These are phyloP conservation scores for Globisporangium acanthophoron DNA, from an alignment of 352 stramenopile genomes.

Conservation along the genomic window DNA sequence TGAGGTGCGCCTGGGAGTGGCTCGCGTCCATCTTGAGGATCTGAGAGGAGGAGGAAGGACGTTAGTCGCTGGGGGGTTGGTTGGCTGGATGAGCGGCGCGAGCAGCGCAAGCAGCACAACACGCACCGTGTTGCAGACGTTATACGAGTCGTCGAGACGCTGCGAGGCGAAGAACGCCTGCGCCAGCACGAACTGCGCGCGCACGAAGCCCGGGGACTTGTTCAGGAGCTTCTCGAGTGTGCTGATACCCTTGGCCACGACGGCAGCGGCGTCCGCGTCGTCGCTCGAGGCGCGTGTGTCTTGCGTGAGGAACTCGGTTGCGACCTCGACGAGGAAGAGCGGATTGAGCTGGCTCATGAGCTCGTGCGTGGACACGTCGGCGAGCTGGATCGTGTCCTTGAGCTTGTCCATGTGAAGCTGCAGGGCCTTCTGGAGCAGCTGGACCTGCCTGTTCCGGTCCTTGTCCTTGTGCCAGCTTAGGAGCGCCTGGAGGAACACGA, in stretches of 20 bases:
- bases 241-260: conserved; percentile 51
- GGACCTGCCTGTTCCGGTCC: conserved; percentile 58
- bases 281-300: conserved; percentile 20
- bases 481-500: conserved; percentile 84
- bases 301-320: conserved; percentile 66
- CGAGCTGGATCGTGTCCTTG: conserved; percentile 54
- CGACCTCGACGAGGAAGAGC: conserved; percentile 86
- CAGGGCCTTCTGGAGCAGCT: conserved; percentile 69
- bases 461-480: conserved; percentile 78
- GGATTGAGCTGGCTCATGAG: conserved; percentile 81
- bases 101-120: background rate
- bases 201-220: conserved; percentile 80
- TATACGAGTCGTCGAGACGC: conserved; percentile 74
- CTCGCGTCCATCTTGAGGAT: conserved; percentile 76
- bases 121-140: conserved; percentile 53
- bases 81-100: too few relatives aligned
- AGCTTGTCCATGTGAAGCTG: conserved; percentile 82
- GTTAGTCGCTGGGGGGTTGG: background rate
- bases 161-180: conserved; percentile 72
- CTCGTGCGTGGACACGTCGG: conserved; percentile 65
- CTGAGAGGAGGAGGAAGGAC: conserved; percentile 4
- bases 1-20: conserved; percentile 73
- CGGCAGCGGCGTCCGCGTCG: conserved; percentile 1
- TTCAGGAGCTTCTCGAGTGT: conserved; percentile 82
- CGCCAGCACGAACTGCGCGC: conserved; percentile 78